Conservation (phyloP, 495 filamentous ascomycete genomes). For the Rhypophila decipiens region DNA sequence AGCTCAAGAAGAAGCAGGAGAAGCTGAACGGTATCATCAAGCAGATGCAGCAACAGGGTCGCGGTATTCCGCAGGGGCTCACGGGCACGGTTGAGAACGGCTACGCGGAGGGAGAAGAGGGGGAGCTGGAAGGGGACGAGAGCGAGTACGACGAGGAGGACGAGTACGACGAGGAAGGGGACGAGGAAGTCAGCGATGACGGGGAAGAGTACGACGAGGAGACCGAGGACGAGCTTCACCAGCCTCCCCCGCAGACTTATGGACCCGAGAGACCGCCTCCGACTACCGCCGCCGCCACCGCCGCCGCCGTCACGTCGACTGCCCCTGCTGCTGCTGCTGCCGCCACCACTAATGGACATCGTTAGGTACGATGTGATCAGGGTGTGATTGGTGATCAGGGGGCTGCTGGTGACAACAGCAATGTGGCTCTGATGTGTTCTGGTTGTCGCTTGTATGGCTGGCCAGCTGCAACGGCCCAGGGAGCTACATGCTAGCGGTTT, state of each 20-base stretch:
- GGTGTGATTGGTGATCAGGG: too few relatives aligned
- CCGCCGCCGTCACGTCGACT: conserved; percentile 28
- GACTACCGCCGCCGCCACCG: conserved; percentile 22
- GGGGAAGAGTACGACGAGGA: conserved; percentile 60
- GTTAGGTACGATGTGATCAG: too few relatives aligned
- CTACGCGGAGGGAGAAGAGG: conserved; percentile 36
- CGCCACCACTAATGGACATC: conserved; percentile 20
- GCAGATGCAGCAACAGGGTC: conserved; percentile 88
- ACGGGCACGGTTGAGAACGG: conserved; percentile 51
- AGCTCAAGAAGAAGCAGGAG: conserved; percentile 78
- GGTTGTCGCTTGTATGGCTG: too few relatives aligned
- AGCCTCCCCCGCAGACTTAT: conserved; percentile 44
- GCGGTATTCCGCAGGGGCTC: conserved; percentile 55
- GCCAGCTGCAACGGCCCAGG: too few relatives aligned
- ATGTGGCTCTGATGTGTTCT: too few relatives aligned
- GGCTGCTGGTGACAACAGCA: too few relatives aligned
- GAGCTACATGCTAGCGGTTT: too few relatives aligned
- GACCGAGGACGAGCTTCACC: conserved; percentile 49
- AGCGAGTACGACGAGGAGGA: conserved; percentile 77
- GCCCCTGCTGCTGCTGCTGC: conserved; percentile 26
- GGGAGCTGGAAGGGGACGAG: conserved; percentile 58
- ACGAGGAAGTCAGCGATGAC: conserved; percentile 49
- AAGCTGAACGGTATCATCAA: conserved; percentile 90
- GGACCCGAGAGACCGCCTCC: conserved; percentile 52
- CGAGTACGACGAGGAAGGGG: conserved; percentile 48